Evolutionary conservation across 345 rosid genomes (phyloP).

Genomic region (Acer campestre): DNA sequence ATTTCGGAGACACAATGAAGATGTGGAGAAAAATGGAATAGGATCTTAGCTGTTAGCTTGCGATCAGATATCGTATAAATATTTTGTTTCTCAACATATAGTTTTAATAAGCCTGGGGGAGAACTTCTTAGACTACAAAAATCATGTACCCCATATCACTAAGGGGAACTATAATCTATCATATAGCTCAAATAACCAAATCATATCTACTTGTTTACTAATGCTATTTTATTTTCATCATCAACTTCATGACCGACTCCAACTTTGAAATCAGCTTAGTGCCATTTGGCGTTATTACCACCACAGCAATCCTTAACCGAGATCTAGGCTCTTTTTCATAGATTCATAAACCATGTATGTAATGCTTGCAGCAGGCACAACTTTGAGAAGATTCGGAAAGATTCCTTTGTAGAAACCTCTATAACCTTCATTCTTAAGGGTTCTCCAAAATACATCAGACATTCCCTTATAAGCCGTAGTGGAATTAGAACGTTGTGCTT

Average conservation of each 20-base stretch:
- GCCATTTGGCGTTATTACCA: neutral
- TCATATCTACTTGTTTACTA: slow-evolving; percentile 27
- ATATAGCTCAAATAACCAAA: slow-evolving; percentile 36
- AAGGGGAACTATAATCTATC: slow-evolving; percentile 34
- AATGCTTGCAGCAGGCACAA: slow-evolving; percentile 59
- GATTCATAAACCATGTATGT: slow-evolving; percentile 70
- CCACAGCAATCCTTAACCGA: slow-evolving; percentile 35
- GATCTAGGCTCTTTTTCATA: slow-evolving; percentile 80
- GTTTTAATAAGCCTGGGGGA: slow-evolving; percentile 31
- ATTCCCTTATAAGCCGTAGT: slow-evolving; percentile 62
- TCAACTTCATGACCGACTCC: slow-evolving; percentile 18
- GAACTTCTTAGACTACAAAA: slow-evolving; percentile 32
- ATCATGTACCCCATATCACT: slow-evolving; percentile 32
- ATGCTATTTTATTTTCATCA: slow-evolving; percentile 27
- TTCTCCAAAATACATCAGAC: slow-evolving; percentile 84
- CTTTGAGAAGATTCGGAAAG: slow-evolving; percentile 86
- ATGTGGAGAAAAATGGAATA: neutral
- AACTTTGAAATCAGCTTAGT: slow-evolving; percentile 15
- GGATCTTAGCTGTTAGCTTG: slow-evolving; percentile 12
- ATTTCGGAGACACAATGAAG: neutral
- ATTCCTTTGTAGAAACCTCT: slow-evolving; percentile 96
- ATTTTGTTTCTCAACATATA: slow-evolving; percentile 25
- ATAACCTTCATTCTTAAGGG: slow-evolving; percentile 69
- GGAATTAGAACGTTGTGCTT: slow-evolving; percentile 64
- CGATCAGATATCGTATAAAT: slow-evolving; percentile 13